Evolutionary conservation across 2,329 filamentous ascomycete species (phyloP), one percentile per base, ranked within the genome.

Genomic region (Tricladium varicosporioides): DNA sequence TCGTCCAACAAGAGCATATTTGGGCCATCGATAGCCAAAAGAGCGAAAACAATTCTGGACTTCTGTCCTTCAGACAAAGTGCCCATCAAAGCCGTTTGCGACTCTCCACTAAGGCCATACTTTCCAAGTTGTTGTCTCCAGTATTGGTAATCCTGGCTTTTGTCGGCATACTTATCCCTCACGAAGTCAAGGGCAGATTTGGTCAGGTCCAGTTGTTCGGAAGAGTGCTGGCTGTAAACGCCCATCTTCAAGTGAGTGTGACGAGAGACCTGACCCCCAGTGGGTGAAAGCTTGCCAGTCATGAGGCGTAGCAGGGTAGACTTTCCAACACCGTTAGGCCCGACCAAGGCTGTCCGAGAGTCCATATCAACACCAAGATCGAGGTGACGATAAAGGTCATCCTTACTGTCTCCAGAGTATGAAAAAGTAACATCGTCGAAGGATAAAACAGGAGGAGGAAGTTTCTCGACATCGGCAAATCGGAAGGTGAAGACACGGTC

Each of bases 331-430:
- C 94, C 94, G 77, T 97, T 97, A 73, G 94, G 94, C 59, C 94
- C 94, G 72, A 99, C 94, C 60, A 99, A 87, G 48, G 93, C 93
- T 48, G 92, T 96, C 79, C 94, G 88, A 61, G 92, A 97, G 80
- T 99, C 94, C 94, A 99, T 99, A 77, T 99, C 95, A 69, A 99
- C 94, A 85, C 94, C 94, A 63, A 99, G 89, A 73, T 99, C 94
- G 44, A 99, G 85, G 79, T 97, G 85, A 76, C 93, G 91, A 81
- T 99, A 99, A 54, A 99, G 81, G 73, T 96, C 95, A 72, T 99
- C 94, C 71, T 90, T 86, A 54, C 84, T 70, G 13, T 96, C 84
- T 60, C 94, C 94, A 54, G 91, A 96, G 83, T 99, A 99, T 45
- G 93, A 96, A 80, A 99, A 99, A 56, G 92, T 96, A 67, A 99